Base-by-base conservation (phyloP, 305 asterid species). In the Fraxinus floribunda region DNA sequence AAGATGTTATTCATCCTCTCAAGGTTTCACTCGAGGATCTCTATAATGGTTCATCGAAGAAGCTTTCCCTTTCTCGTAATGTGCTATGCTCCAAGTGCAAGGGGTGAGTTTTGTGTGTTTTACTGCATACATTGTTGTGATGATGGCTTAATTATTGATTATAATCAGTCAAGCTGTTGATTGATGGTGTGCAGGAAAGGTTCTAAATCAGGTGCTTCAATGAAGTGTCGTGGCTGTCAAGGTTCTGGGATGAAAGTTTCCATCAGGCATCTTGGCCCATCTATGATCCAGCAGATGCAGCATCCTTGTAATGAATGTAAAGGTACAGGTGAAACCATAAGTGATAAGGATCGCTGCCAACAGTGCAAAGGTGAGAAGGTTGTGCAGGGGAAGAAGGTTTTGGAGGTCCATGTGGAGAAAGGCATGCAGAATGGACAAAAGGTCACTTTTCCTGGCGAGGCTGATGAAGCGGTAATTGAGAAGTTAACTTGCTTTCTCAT, bases 261-360 rank as follows among this genome's bases (percentile, higher is more conserved):
- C 76, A 90, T 94, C 20, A 85, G 98, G 83, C 95, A 93, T 24
- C 91, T 94, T 46, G 98, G 97, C 76, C 98, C 98, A n/a, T 91
- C 95, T 24, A 94, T 94, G 98, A 93, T 93, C 79, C 98, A 94
- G 89, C 95, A 94, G 86, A 94, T 94, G 98, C 97, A 92, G 84
- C 97, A 92, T 29, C 90, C 97, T 76, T 94, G 98, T 87, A 91
- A 91, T 64, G 97, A 91, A 76, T 94, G 98, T 79, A 91, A 91
- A 83, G 98, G 98, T 52, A 93, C 97, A 18, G 98, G 97, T 81
- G 98, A 94, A 87, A 90, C 89, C 9, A 94, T 94, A 74, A 91
- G 78, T 44, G 95, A 94, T 79, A 93, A 86, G 86, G 98, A 94
- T 76, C 94, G 94, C 38, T 94, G 98, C 89, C 78, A 91, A 5